Evolutionary conservation across 2,329 filamentous ascomycete species (phyloP).

Genomic region (Colletotrichum eleusines): DNA sequence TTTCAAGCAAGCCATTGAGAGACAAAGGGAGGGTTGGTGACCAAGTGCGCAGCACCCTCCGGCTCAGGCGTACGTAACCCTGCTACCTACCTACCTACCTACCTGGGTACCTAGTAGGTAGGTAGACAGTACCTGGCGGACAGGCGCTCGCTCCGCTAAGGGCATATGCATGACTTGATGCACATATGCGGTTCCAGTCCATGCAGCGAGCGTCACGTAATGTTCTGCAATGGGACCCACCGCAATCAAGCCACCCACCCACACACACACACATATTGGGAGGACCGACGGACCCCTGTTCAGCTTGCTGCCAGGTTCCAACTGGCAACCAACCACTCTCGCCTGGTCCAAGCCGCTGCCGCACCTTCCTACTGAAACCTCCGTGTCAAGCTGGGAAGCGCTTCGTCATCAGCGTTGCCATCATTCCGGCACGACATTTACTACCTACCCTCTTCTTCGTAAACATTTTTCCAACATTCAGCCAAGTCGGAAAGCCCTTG

Average conservation of each 20-base stretch:
- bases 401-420: constrained; percentile 43
- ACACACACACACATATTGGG: constrained; percentile 36
- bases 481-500: constrained; percentile 8
- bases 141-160: constrained; percentile 18
- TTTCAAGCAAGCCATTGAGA: background rate
- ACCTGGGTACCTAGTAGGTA: too few species aligned
- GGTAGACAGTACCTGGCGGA: background rate
- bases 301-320: constrained; percentile 39
- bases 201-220: constrained; percentile 33
- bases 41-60: background rate
- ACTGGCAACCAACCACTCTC: constrained; percentile 36
- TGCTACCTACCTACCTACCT: too few species aligned
- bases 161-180: constrained; percentile 34
- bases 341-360: constrained; percentile 38
- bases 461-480: background rate
- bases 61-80: too few species aligned
- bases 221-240: constrained; percentile 35
- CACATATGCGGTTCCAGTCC: constrained; percentile 35
- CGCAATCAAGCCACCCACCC: constrained; percentile 34
- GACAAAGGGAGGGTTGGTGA: background rate
- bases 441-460: background rate
- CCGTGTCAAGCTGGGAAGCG: constrained; percentile 43
- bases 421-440: constrained; percentile 21
- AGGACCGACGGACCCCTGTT: constrained; percentile 26
- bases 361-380: constrained; percentile 41